phyloP scores from a whole-genome alignment of 768 basidiomycete genomes.

The Boletus reticuloceps region DNA sequence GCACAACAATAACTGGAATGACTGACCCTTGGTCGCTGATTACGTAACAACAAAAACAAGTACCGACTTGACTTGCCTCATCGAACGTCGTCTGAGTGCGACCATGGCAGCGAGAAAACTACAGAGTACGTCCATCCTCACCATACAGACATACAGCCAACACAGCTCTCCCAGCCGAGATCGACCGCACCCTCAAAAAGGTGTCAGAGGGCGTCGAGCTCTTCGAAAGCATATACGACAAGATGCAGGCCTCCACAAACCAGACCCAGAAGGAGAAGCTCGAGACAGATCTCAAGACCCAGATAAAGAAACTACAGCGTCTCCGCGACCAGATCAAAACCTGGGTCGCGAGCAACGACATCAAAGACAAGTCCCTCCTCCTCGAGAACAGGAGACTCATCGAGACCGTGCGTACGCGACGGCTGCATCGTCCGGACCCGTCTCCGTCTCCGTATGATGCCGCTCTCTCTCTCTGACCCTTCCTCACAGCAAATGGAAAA shows the following conservation, averaged over 20 bases:
- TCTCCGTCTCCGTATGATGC: conserved; percentile 10
- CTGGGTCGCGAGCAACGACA: conserved; percentile 96
- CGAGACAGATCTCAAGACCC: conserved; percentile 92
- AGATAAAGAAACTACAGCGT: conserved; percentile 94
- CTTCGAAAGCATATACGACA: conserved; percentile 95
- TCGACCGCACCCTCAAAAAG: conserved; percentile 98
- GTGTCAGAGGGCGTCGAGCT: conserved; percentile 93
- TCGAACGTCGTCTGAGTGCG: not conserved
- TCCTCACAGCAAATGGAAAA: conserved; percentile 96
- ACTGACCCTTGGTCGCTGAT: conserved; percentile 5
- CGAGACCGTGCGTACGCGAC: conserved; percentile 74
- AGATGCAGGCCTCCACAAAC: conserved; percentile 95
- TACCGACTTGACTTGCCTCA: not conserved
- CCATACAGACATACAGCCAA: not conserved
- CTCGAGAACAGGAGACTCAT: conserved; percentile 94
- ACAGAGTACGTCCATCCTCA: conserved; percentile 55
- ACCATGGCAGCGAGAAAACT: conserved; percentile 89
- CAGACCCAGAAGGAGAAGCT: conserved; percentile 99
- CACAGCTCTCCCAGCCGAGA: conserved; percentile 69
- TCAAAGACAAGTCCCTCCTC: conserved; percentile 94
- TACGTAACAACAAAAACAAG: conserved; percentile 21
- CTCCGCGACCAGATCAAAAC: conserved; percentile 88
- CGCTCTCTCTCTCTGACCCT: conserved; percentile 3
- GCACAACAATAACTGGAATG: no score
- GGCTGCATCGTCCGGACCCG: not conserved